These are phyloP conservation scores for Heterobasidion occidentale DNA, from an alignment of 1,284 basidiomycete genomes.

Conservation along the genomic window DNA sequence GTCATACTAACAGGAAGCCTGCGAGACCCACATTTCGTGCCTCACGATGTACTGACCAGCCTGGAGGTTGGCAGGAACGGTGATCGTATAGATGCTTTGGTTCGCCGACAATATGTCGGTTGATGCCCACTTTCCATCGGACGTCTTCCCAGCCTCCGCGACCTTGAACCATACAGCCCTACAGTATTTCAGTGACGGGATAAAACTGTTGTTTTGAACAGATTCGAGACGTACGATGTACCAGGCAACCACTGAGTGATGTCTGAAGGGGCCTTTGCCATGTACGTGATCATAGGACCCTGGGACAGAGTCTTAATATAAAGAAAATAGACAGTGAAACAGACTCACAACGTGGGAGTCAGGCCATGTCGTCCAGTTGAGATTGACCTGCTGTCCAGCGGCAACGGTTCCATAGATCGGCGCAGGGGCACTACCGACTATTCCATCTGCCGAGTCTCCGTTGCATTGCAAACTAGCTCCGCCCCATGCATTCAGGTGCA, in stretches of 20 bases:
- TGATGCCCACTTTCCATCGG: conserved; percentile 36
- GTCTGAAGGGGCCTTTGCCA: conserved; percentile 36
- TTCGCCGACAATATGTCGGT: conserved; percentile 30
- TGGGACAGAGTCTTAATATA: conserved; percentile 1
- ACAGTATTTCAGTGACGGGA: conserved; percentile 2
- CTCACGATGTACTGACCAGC: conserved; percentile 42
- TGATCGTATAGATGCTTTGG: conserved; percentile 36
- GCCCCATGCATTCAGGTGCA: conserved; percentile 8
- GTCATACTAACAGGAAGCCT: neutral
- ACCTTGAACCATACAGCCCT: conserved; percentile 44
- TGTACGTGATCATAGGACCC: conserved; percentile 41
- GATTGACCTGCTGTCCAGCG: conserved; percentile 31
- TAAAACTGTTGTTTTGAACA: conserved; percentile 8
- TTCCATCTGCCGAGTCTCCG: conserved; percentile 29
- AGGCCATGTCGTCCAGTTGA: conserved; percentile 47
- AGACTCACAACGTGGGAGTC: conserved; percentile 27
- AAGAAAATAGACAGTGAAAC: neutral
- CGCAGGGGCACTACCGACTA: conserved; percentile 31
- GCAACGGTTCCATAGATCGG: conserved; percentile 34
- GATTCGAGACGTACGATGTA: conserved; percentile 19
- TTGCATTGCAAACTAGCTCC: conserved; percentile 33
- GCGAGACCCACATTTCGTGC: conserved; percentile 32
- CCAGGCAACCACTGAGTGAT: conserved; percentile 38
- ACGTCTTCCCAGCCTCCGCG: conserved; percentile 32
- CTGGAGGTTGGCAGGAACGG: conserved; percentile 33